phyloP scores from a whole-genome alignment of 2,329 filamentous ascomycete genomes.

The Didymella exigua region DNA sequence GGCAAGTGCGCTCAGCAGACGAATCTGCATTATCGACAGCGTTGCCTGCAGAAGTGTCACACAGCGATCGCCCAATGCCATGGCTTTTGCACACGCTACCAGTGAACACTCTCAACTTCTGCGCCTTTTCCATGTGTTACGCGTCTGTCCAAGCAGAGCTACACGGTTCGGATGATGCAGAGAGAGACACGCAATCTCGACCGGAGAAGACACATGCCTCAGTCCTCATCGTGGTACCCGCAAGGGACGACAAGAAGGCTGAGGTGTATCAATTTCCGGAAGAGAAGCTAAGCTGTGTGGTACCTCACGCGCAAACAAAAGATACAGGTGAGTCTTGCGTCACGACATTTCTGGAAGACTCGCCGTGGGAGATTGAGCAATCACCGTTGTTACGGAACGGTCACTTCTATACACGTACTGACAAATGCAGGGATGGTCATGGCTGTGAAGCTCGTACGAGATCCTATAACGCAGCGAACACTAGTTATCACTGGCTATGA shows the following conservation, averaged over 20 bases:
- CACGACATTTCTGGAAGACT: too few species aligned
- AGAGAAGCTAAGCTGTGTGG: constrained; percentile 68
- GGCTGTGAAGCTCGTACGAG: constrained; percentile 63
- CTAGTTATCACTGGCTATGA: constrained; percentile 81
- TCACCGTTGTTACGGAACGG: neutral
- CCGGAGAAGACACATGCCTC: constrained; percentile 12
- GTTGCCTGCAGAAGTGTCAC: constrained; percentile 70
- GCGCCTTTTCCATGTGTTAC: constrained; percentile 72
- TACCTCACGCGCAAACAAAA: constrained; percentile 52
- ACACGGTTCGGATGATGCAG: neutral
- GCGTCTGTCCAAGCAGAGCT: neutral
- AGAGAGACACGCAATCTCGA: constrained; percentile 8
- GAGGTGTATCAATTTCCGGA: constrained; percentile 85
- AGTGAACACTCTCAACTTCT: constrained; percentile 96
- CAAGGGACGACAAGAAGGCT: constrained; percentile 60
- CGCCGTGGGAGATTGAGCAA: neutral
- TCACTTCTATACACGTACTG: constrained; percentile 48
- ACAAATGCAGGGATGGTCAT: constrained; percentile 78
- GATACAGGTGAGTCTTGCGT: constrained; percentile 49
- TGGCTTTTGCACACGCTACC: constrained; percentile 85
- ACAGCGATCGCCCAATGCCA: constrained; percentile 64
- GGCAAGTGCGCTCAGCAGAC: constrained; percentile 70
- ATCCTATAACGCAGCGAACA: constrained; percentile 48
- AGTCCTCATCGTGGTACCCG: constrained; percentile 76
- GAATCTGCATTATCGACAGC: constrained; percentile 69